Percentiles rank a stretch among this genome's conserved stretches.
Conservation (phyloP, 306 rosid genomes). For the Trifolium pratense region DNA sequence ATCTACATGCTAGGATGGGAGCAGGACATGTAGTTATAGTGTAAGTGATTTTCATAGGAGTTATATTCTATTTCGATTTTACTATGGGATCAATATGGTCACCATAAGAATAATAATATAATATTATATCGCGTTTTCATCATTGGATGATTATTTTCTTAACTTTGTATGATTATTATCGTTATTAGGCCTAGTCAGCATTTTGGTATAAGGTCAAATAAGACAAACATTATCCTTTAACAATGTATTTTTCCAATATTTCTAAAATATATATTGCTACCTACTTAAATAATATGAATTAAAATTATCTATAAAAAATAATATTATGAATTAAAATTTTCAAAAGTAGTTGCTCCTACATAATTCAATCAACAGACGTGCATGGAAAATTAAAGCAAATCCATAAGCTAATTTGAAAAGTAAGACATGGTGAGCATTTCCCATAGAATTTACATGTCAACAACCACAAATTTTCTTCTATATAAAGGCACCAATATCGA, state of each 20-base stretch:
- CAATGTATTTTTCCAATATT: background rate
- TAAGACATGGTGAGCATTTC: constrained; percentile 42
- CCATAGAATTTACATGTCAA: constrained; percentile 21
- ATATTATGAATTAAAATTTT: too few species aligned
- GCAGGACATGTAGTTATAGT: too few species aligned
- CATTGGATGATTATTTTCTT: background rate
- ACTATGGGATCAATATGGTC: too few species aligned
- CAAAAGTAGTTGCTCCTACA: constrained; percentile 17
- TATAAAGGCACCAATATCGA: constrained; percentile 29
- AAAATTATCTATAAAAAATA: too few species aligned
- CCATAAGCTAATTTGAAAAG: constrained; percentile 32
- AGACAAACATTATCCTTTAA: constrained; percentile 3
- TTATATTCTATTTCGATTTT: too few species aligned
- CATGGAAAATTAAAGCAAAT: constrained; percentile 39
- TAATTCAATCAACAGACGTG: constrained; percentile 13
- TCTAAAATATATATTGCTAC: constrained; percentile 21
- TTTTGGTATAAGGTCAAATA: constrained; percentile 28
- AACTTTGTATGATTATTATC: constrained; percentile 15
- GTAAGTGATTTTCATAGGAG: too few species aligned
- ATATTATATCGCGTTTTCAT: constrained; percentile 36
- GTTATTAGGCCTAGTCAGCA: constrained; percentile 32
- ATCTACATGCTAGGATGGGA: too few species aligned
- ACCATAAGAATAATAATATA: too few species aligned
- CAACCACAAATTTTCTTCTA: constrained; percentile 34
- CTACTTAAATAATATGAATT: background rate